These are phyloP conservation scores for Flaveria brownii DNA, from an alignment of 129 eudicot genomes.

Conservation along the genomic window DNA sequence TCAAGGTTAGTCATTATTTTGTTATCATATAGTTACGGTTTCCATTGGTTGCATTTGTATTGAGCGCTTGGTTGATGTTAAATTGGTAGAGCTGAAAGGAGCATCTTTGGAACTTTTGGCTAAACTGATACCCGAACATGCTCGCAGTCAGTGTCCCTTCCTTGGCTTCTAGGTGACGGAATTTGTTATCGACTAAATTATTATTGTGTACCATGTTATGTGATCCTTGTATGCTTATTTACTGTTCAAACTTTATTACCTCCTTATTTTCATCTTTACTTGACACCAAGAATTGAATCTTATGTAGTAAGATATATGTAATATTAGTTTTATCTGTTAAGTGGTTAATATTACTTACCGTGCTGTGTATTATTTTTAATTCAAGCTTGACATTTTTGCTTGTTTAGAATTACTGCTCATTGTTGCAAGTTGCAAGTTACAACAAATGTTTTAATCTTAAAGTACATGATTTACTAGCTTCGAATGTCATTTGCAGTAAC, in stretches of 20 bases:
- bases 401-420: no score
- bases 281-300: neutral
- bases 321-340: neutral
- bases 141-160: slow-evolving; percentile 56
- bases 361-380: no score
- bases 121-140: slow-evolving; percentile 69
- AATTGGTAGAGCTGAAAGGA: slow-evolving; percentile 55
- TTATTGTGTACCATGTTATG: slow-evolving; percentile 13
- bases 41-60: neutral
- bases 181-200: slow-evolving; percentile 3
- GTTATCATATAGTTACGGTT: neutral
- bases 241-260: neutral
- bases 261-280: neutral
- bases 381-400: no score
- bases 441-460: no score
- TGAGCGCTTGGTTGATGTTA: neutral
- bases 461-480: no score
- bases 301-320: neutral
- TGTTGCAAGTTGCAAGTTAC: no score
- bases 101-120: slow-evolving; percentile 48
- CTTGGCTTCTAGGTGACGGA: slow-evolving; percentile 36
- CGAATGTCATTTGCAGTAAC: no score
- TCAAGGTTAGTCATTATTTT: slow-evolving; percentile 27
- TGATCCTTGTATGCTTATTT: slow-evolving; percentile 6
- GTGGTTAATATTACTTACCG: neutral